Base-by-base conservation (phyloP, 2,329 filamentous ascomycete genomes). In the Penicillium sp. region DNA sequence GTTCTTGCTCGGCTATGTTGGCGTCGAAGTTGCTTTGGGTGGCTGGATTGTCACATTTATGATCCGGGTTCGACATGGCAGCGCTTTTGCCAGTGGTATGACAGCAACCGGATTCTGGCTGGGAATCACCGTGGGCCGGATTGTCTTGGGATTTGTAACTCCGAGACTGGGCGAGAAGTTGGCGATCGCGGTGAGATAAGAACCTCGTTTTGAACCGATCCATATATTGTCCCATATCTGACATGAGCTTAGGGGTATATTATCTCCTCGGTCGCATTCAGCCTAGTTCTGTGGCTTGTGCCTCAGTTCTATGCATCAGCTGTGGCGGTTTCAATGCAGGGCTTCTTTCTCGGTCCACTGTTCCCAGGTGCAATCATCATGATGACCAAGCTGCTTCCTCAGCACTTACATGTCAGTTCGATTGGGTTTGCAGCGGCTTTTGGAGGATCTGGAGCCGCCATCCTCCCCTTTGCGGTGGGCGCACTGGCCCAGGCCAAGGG, bases 1-100 rank as follows among this genome's bases (percentile, higher is more conserved):
- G 1, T 96, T 96, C 70, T 77, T 96, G 14, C 81, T 96, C 5
- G 85, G 86, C 9, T 96, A 96, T 67, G 87, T 93, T 0, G 91
- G 91, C 4, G 82, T 85, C 6, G 91, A 96, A 57, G 77, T 79
- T 11, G 86, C 85, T 0, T 77, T 92, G 2, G 88, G 88, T 21
- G 90, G 90, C 16, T 95, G 90, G 90, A 88, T 96, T 60, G 87
- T 91, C 48, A 88, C 87, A 0, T 96, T 96, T 70, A 96, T 96
- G 90, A 85, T 93, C n/a, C 79, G 84, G 21, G 86, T 92, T 24
- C 84, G 92, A 14, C 73, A 87, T 37, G 90, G 87, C 3, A 82
- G 79, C 24, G 78, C 85, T 0, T 93, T 95, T 67, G 81, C 86
- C 2, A 87, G 88, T 33, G 91, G 91, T 3, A 85, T 95, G 76